These are phyloP conservation scores for Kodamaea anthophila DNA, from an alignment of 1,139 yeast genomes.

Conservation along the genomic window DNA sequence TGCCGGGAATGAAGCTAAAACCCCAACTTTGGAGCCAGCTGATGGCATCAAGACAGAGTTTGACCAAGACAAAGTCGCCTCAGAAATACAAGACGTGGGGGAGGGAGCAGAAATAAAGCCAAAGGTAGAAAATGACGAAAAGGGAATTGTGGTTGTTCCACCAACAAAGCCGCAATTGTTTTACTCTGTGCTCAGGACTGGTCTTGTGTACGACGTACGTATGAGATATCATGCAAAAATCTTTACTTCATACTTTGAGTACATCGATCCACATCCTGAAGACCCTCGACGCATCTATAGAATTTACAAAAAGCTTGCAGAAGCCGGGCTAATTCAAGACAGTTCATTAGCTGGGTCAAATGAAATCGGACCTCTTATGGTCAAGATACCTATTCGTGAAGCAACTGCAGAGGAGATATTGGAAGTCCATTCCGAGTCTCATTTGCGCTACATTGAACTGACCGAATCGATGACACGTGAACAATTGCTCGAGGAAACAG, in stretches of 20 bases:
- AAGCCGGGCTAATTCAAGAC: conserved; percentile 83
- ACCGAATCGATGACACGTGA: conserved; percentile 79
- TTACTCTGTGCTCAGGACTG: conserved; percentile 78
- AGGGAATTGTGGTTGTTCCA: conserved; percentile 43
- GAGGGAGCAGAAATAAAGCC: background rate
- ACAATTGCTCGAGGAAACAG: conserved; percentile 75
- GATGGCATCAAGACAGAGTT: conserved; percentile 1
- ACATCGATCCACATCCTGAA: conserved; percentile 98
- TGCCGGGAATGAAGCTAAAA: too few relatives aligned
- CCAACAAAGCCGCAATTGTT: conserved; percentile 48
- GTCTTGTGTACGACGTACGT: conserved; percentile 90
- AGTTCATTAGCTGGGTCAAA: conserved; percentile 75
- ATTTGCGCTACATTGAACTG: conserved; percentile 66
- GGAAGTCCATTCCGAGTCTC: conserved; percentile 79
- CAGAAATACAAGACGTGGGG: background rate
- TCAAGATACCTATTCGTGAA: conserved; percentile 83
- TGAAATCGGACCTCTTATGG: conserved; percentile 83
- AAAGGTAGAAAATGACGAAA: background rate
- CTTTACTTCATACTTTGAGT: conserved; percentile 85
- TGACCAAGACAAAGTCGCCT: too few relatives aligned
- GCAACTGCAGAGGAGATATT: conserved; percentile 83
- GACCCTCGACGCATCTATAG: conserved; percentile 96
- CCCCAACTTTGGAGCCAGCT: background rate
- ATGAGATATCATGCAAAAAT: conserved; percentile 97
- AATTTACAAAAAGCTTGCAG: conserved; percentile 87